Evolutionary conservation across 306 rosid species (phyloP).

Genomic region (Vigna hirtella): DNA sequence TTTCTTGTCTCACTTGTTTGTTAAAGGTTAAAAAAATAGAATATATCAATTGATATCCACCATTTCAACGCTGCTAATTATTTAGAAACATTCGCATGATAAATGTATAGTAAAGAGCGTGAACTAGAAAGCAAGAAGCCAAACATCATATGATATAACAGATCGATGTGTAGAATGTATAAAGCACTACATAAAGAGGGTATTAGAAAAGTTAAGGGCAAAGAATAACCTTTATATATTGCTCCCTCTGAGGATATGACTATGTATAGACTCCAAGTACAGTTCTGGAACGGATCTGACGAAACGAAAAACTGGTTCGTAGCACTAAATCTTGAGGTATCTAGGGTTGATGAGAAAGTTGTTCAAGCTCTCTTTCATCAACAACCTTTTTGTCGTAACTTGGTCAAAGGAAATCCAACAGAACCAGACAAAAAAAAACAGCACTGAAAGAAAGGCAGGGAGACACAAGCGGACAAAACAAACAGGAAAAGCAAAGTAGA

Average conservation of each 20-base stretch:
- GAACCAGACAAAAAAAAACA: constrained; percentile 25
- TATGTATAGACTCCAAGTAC: not conserved
- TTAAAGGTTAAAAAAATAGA: not conserved
- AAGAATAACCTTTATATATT: constrained; percentile 11
- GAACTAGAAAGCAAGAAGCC: not conserved
- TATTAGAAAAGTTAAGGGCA: not conserved
- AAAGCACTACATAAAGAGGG: not conserved
- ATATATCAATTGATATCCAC: constrained; percentile 10
- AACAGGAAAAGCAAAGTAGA: constrained; percentile 14
- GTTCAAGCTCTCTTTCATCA: not conserved
- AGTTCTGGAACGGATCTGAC: constrained; percentile 19
- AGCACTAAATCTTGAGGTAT: constrained; percentile 7
- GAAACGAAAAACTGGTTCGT: not conserved
- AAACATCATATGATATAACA: not conserved
- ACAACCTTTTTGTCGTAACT: constrained; percentile 6
- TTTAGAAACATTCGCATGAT: not conserved
- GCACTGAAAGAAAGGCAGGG: constrained; percentile 18
- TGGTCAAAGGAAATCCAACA: constrained; percentile 24
- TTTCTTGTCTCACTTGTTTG: constrained; percentile 3
- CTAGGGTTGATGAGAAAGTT: constrained; percentile 1
- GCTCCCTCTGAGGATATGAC: not conserved
- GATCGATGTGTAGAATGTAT: not conserved
- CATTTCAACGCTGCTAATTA: not conserved
- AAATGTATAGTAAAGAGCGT: not conserved
- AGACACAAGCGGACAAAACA: constrained; percentile 11